Evolutionary conservation across 345 rosid genomes (phyloP).

Genomic region (Balakata baccata): DNA sequence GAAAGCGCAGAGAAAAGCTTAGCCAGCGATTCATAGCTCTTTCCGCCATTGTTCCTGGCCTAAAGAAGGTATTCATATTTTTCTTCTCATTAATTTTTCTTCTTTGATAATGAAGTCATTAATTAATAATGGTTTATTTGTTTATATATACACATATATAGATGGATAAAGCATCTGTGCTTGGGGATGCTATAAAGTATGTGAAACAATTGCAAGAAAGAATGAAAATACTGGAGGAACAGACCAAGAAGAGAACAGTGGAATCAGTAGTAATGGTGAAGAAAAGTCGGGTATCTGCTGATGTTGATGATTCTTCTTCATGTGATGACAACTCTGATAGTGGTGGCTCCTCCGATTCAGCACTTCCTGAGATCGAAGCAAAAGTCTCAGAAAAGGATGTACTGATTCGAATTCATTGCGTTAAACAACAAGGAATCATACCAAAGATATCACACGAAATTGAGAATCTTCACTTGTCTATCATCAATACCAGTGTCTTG

Average conservation of each 20-base stretch:
- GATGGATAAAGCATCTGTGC: slow-evolving; percentile 70
- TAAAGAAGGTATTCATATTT: slow-evolving; percentile 51
- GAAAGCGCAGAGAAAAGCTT: slow-evolving; percentile 78
- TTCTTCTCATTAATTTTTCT: no score
- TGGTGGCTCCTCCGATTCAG: slow-evolving; percentile 23
- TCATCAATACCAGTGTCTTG: slow-evolving; percentile 49
- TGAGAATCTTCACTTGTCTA: slow-evolving; percentile 47
- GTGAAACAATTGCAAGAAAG: slow-evolving; percentile 69
- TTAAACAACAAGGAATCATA: slow-evolving; percentile 45
- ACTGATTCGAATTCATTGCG: slow-evolving; percentile 58
- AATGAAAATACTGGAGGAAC: slow-evolving; percentile 47
- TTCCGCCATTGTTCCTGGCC: slow-evolving; percentile 69
- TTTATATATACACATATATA: slow-evolving; percentile 1
- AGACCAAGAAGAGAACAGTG: slow-evolving; percentile 44
- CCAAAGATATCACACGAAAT: slow-evolving; percentile 45
- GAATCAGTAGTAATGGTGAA: slow-evolving; percentile 54
- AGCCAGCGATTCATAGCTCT: slow-evolving; percentile 66
- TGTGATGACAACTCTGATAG: slow-evolving; percentile 36
- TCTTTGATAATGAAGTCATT: no score
- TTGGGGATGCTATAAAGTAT: slow-evolving; percentile 67
- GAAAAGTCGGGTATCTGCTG: slow-evolving; percentile 47
- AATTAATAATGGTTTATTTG: no score
- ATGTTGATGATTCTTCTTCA: slow-evolving; percentile 37
- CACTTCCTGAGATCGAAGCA: slow-evolving; percentile 70
- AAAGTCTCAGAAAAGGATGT: slow-evolving; percentile 52